Evolutionary conservation across 495 filamentous ascomycete genomes (phyloP).

Genomic region (Daldinia childiae): DNA sequence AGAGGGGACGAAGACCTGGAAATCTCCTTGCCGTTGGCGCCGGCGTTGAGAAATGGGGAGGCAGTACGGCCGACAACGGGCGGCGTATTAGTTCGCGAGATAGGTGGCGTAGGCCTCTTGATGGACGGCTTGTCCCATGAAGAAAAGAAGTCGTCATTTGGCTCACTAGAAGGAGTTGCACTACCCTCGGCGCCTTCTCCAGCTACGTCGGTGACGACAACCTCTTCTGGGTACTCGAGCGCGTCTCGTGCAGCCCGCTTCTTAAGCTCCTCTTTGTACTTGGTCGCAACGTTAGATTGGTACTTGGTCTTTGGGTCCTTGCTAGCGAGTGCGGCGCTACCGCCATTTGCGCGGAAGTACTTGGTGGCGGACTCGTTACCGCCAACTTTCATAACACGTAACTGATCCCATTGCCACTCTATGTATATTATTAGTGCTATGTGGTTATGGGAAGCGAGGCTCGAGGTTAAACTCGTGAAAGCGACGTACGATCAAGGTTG

Average conservation of each 20-base stretch:
- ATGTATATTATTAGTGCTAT: constrained; percentile 29
- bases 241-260: constrained; percentile 81
- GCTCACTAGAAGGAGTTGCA: constrained; percentile 77
- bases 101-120: constrained; percentile 93
- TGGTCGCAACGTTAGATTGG: constrained; percentile 84
- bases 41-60: constrained; percentile 86
- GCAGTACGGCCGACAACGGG: constrained; percentile 83
- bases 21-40: constrained; percentile 73
- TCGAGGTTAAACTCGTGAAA: constrained; percentile 6
- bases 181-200: constrained; percentile 68
- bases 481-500: constrained; percentile 90
- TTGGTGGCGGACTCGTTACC: constrained; percentile 98
- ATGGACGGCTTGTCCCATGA: constrained; percentile 98
- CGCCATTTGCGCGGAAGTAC: constrained; percentile 95
- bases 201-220: constrained; percentile 80
- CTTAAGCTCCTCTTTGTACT: constrained; percentile 96
- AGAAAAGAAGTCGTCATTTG: constrained; percentile 95
- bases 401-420: constrained; percentile 99
- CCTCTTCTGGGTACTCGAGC: constrained; percentile 85
- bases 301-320: constrained; percentile 98
- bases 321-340: constrained; percentile 89
- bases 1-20: constrained; percentile 85
- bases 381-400: constrained; percentile 97
- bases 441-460: background rate
- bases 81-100: constrained; percentile 89